Evolutionary conservation across 2,329 filamentous ascomycete genomes (phyloP).

Genomic region (Venturia oleaginea): DNA sequence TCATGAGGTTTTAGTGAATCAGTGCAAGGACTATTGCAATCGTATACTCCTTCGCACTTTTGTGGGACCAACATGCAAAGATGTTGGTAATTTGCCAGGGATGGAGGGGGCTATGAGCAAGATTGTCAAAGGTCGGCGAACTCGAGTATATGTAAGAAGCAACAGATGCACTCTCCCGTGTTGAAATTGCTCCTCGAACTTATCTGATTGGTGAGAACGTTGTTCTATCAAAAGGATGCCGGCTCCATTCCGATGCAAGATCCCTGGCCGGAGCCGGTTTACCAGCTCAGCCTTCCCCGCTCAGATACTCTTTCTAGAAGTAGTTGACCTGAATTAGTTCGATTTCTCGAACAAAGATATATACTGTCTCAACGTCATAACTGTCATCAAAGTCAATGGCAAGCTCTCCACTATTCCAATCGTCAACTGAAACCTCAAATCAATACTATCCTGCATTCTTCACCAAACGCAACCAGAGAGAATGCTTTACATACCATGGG

Average conservation of each 20-base stretch:
- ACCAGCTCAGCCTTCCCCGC: neutral
- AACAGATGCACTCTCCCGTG: neutral
- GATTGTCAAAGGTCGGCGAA: neutral
- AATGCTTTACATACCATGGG: neutral
- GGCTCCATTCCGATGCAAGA: neutral
- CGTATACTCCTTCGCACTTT: neutral
- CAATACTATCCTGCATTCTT: neutral
- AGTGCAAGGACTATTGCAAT: neutral
- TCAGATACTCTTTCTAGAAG: conserved; percentile 1
- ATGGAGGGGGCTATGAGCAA: neutral
- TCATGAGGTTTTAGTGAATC: neutral
- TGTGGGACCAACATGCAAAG: neutral
- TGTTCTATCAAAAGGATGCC: neutral
- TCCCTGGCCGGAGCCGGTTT: neutral
- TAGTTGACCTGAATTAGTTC: neutral
- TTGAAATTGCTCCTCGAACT: neutral
- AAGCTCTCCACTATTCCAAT: neutral
- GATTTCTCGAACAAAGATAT: neutral
- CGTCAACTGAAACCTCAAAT: neutral
- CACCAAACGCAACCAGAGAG: neutral
- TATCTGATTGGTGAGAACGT: neutral
- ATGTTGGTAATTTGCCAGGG: neutral
- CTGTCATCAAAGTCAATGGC: neutral
- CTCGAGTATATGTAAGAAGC: neutral
- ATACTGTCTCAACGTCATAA: neutral